A percentile compares a stretch with the other conserved stretches of the same genome.
phyloP scores from a whole-genome alignment of 345 rosid genomes.

The Euclidium syriacum region DNA sequence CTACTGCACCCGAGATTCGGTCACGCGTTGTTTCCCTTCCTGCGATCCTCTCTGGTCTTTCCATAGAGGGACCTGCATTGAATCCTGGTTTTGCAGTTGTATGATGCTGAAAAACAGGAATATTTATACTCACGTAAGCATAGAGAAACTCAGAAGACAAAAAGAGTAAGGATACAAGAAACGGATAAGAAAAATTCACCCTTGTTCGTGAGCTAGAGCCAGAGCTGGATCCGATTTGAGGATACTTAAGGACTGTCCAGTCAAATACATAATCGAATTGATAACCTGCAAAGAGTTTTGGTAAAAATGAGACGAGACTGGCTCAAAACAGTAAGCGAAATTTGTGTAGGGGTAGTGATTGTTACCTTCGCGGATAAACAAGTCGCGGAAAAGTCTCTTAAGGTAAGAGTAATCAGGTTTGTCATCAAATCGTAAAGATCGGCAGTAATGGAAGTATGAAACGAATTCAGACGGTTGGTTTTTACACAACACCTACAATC shows the following conservation, averaged over 20 bases:
- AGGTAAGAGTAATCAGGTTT: conserved; percentile 89
- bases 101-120: conserved; percentile 32
- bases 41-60: conserved; percentile 43
- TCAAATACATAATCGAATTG: conserved; percentile 78
- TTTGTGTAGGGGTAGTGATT: background rate
- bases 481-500: conserved; percentile 57
- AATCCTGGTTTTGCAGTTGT: conserved; percentile 44
- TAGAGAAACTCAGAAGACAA: conserved; percentile 18
- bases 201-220: conserved; percentile 34
- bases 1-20: conserved; percentile 62
- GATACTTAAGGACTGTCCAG: conserved; percentile 78
- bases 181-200: background rate
- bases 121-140: background rate
- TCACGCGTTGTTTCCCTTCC: conserved; percentile 58
- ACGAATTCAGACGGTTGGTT: conserved; percentile 63
- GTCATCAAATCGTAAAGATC: conserved; percentile 81
- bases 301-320: background rate
- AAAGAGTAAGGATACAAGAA: conserved; percentile 13
- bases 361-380: conserved; percentile 79
- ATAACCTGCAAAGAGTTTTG: conserved; percentile 44
- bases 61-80: conserved; percentile 45
- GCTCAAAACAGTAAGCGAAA: background rate
- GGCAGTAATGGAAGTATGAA: conserved; percentile 80
- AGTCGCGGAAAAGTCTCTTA: conserved; percentile 78
- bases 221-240: conserved; percentile 63